Percentiles rank a stretch among this genome's conserved stretches.
phyloP scores from a whole-genome alignment of 2,329 filamentous ascomycete genomes.

The Pyrenophora graminea region DNA sequence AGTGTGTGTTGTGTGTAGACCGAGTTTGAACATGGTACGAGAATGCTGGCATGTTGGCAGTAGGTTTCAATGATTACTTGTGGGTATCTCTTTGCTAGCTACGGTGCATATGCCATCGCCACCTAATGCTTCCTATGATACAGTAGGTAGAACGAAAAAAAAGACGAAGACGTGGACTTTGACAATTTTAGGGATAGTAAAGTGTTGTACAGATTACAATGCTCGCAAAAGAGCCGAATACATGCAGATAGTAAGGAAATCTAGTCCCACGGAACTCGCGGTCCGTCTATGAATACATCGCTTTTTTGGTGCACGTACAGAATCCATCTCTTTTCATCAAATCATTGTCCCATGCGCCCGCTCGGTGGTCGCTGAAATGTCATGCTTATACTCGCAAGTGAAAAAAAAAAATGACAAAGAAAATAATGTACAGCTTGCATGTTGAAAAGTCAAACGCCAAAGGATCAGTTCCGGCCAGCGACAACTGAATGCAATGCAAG shows the following conservation, averaged over 20 bases:
- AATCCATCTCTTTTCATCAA: constrained; percentile 18
- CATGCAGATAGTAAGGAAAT: constrained; percentile 1
- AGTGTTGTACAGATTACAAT: constrained; percentile 15
- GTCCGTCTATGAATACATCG: constrained; percentile 9
- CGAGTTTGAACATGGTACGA: background rate
- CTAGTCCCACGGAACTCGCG: constrained; percentile 6
- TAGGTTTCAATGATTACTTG: background rate
- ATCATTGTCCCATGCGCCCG: constrained; percentile 15
- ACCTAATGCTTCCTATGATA: background rate
- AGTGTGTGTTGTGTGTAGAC: background rate
- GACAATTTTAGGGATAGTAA: constrained; percentile 1
- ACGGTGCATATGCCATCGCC: background rate
- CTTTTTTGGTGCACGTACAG: constrained; percentile 16
- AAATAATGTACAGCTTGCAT: constrained; percentile 12
- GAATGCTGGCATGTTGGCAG: background rate
- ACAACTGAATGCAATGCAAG: constrained; percentile 14
- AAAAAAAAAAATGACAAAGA: background rate
- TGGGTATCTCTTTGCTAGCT: background rate
- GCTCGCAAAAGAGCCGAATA: constrained; percentile 8
- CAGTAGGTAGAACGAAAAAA: background rate
- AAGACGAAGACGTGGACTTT: background rate
- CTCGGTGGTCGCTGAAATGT: constrained; percentile 14
- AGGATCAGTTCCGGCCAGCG: constrained; percentile 17
- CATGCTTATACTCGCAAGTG: background rate
- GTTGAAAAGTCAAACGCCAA: constrained; percentile 1